These are phyloP conservation scores for Pichia kudriavzevii DNA, from an alignment of 1,139 yeast genomes.

Conservation along the genomic window DNA sequence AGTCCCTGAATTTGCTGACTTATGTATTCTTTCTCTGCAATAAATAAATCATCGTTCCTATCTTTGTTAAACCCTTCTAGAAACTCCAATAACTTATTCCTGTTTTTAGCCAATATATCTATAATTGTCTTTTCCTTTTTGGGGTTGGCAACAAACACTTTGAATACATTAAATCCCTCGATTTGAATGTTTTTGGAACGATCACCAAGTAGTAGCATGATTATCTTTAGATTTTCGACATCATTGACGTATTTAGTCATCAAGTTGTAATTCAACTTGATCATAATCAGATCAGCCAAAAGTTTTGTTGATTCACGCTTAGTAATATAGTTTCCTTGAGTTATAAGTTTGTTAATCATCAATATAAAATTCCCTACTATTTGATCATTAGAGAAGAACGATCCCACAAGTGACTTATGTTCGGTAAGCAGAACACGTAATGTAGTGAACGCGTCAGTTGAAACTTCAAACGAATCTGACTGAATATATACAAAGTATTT, in stretches of 20 bases:
- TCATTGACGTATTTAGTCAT: slow-evolving; percentile 75
- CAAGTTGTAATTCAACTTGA: slow-evolving; percentile 61
- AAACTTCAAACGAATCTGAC: slow-evolving; percentile 73
- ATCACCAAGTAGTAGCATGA: slow-evolving; percentile 82
- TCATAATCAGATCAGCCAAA: slow-evolving; percentile 66
- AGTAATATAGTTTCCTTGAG: slow-evolving; percentile 78
- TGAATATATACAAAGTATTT: slow-evolving; percentile 73
- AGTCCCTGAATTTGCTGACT: slow-evolving; percentile 65
- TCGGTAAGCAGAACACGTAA: slow-evolving; percentile 59
- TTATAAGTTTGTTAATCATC: slow-evolving; percentile 60
- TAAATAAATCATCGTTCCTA: slow-evolving; percentile 53
- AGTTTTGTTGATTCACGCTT: slow-evolving; percentile 84
- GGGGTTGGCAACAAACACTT: slow-evolving; percentile 91
- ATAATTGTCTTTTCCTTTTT: slow-evolving; percentile 71
- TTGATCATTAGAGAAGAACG: slow-evolving; percentile 48
- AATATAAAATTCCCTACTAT: slow-evolving; percentile 45
- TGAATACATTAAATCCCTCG: slow-evolving; percentile 90
- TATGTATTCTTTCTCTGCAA: slow-evolving; percentile 77
- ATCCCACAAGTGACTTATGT: slow-evolving; percentile 63
- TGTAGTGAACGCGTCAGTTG: slow-evolving; percentile 83
- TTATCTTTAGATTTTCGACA: slow-evolving; percentile 71
- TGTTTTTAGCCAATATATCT: slow-evolving; percentile 78
- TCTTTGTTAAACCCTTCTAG: slow-evolving; percentile 57
- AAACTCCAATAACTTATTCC: slow-evolving; percentile 65
- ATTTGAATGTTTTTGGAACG: slow-evolving; percentile 81